These are phyloP conservation scores for Coniferiporia sulphurascens DNA, from an alignment of 1,284 basidiomycete species.

Conservation along the genomic window DNA sequence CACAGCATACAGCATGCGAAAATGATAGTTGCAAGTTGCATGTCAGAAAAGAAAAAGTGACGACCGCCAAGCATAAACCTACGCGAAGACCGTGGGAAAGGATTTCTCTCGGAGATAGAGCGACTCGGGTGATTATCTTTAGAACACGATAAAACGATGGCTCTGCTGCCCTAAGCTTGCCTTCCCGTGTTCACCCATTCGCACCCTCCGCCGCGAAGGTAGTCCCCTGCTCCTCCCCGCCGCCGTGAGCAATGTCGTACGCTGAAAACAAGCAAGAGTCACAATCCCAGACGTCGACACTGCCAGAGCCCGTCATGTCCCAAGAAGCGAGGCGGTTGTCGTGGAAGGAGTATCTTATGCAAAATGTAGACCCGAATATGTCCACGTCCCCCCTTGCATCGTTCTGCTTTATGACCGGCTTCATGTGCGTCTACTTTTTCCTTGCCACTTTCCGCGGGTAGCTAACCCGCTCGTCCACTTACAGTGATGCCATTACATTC, in stretches of 20 bases:
- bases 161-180: not conserved
- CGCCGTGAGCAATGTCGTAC: conserved; percentile 64
- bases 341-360: conserved; percentile 30
- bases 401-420: conserved; percentile 86
- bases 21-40: too few species aligned
- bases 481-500: conserved; percentile 70
- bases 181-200: not conserved
- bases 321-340: not conserved
- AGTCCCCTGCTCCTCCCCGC: conserved; percentile 72
- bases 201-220: conserved; percentile 79
- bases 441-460: not conserved
- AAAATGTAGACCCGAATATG: conserved; percentile 58
- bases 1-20: too few species aligned
- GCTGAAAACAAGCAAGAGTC: conserved; percentile 53
- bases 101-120: too few species aligned
- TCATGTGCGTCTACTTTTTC: conserved; percentile 47
- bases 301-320: conserved; percentile 2
- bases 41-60: too few species aligned
- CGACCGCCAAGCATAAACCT: too few species aligned
- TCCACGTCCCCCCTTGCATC: conserved; percentile 59
- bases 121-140: too few species aligned
- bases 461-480: not conserved
- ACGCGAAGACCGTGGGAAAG: too few species aligned
- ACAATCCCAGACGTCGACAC: conserved; percentile 22
- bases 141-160: not conserved